A percentile compares a stretch with the other conserved stretches of the same genome.
Conservation (phyloP, 2,329 filamentous ascomycete genomes). For the Anisogramma anomala region DNA sequence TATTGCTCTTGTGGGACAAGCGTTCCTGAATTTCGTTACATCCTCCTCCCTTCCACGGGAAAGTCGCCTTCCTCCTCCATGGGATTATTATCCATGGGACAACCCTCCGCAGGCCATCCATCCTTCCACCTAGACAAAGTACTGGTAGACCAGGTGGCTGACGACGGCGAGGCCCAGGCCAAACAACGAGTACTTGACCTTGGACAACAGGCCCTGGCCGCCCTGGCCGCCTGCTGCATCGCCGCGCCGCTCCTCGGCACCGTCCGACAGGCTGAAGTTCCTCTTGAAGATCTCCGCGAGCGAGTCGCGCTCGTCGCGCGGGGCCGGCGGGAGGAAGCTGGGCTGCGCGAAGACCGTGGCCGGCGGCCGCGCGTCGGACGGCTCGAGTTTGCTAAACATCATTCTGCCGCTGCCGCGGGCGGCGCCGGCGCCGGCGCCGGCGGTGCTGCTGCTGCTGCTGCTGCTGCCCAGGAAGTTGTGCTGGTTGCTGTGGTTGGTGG, state of each 20-base stretch:
- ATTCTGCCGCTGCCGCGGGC: too few relatives aligned
- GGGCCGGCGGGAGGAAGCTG: constrained; percentile 43
- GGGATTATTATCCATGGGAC: too few relatives aligned
- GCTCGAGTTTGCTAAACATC: background rate
- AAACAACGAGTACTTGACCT: background rate
- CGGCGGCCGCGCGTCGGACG: constrained; percentile 4
- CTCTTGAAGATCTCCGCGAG: constrained; percentile 34
- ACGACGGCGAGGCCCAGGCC: background rate
- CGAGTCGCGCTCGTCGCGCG: constrained; percentile 28
- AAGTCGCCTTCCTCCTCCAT: too few relatives aligned
- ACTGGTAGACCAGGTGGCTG: background rate
- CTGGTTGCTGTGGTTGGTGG: constrained; percentile 17
- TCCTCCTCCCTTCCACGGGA: too few relatives aligned
- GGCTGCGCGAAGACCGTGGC: constrained; percentile 40
- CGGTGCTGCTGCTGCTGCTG: constrained; percentile 18
- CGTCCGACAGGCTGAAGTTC: constrained; percentile 25
- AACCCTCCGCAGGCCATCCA: too few relatives aligned
- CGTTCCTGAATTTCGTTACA: too few relatives aligned
- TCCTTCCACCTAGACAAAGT: background rate
- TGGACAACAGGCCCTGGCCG: background rate
- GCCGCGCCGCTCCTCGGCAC: background rate
- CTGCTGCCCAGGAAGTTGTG: constrained; percentile 36
- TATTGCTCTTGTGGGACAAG: too few relatives aligned
- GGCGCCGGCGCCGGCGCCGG: too few relatives aligned
- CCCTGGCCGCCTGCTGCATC: background rate